Conservation (phyloP, 2,329 filamentous ascomycete genomes). For the Uncinocarpus reesii region DNA sequence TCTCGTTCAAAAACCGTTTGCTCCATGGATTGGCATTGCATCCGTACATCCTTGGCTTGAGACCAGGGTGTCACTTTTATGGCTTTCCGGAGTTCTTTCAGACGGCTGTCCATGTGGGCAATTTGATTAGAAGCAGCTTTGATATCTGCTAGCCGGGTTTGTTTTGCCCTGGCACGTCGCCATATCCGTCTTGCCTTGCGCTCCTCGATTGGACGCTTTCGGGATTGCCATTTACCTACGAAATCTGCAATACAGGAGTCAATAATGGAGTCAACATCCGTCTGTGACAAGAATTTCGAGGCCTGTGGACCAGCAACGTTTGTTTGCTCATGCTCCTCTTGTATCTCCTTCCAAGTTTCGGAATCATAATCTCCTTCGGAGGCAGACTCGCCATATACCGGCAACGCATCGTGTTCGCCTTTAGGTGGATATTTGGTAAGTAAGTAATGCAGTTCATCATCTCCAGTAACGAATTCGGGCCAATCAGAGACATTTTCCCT, state of each 20-base stretch:
- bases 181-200: slow-evolving; percentile 53
- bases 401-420: slow-evolving; percentile 36
- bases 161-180: slow-evolving; percentile 43
- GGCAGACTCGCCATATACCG: slow-evolving; percentile 47
- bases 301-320: slow-evolving; percentile 14
- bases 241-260: slow-evolving; percentile 45
- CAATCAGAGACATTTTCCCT: slow-evolving; percentile 24
- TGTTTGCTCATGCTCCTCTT: slow-evolving; percentile 42
- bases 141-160: slow-evolving; percentile 36
- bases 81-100: slow-evolving; percentile 46
- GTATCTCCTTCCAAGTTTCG: slow-evolving; percentile 52
- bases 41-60: slow-evolving; percentile 43
- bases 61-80: slow-evolving; percentile 47
- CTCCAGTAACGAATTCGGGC: slow-evolving; percentile 20
- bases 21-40: slow-evolving; percentile 52
- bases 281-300: slow-evolving; percentile 31
- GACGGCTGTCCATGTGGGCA: slow-evolving; percentile 39
- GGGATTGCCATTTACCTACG: slow-evolving; percentile 47
- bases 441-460: slow-evolving; percentile 26
- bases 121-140: slow-evolving; percentile 37
- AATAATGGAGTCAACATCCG: slow-evolving; percentile 46
- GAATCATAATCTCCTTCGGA: slow-evolving; percentile 47
- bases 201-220: slow-evolving; percentile 47
- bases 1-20: slow-evolving; percentile 52
- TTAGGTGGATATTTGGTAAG: slow-evolving; percentile 37